phyloP scores from a whole-genome alignment of 768 basidiomycete species.

The Termitomyces sp. region DNA sequence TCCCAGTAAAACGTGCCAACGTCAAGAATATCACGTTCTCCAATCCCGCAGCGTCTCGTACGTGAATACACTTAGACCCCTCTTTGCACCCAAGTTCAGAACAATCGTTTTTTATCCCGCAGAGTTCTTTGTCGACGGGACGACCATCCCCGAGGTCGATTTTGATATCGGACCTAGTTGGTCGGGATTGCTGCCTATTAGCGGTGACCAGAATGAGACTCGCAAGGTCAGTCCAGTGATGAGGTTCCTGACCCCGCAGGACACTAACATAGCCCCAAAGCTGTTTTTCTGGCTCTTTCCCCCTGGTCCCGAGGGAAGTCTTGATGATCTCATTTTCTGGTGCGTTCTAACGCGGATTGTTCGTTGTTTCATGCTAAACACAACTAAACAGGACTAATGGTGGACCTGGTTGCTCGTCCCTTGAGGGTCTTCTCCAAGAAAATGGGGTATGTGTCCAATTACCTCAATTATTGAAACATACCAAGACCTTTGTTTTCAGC shows the following conservation, averaged over 20 bases:
- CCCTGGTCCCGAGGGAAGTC: slow-evolving; percentile 64
- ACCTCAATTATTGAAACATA: neutral
- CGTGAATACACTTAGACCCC: slow-evolving; percentile 8
- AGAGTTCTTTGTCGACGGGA: slow-evolving; percentile 73
- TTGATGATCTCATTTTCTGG: slow-evolving; percentile 77
- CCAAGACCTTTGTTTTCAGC: slow-evolving; percentile 31
- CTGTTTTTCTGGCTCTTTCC: slow-evolving; percentile 87
- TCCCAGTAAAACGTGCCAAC: slow-evolving; percentile 12
- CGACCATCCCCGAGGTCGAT: slow-evolving; percentile 58
- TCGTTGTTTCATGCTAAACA: neutral
- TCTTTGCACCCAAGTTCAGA: neutral
- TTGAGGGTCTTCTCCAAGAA: slow-evolving; percentile 69
- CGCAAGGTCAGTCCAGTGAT: slow-evolving; percentile 39
- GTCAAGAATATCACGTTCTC: slow-evolving; percentile 66
- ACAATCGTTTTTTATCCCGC: neutral
- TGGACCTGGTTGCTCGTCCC: slow-evolving; percentile 75
- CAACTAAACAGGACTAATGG: slow-evolving; percentile 58
- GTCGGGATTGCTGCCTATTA: slow-evolving; percentile 72
- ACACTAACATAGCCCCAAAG: slow-evolving; percentile 25
- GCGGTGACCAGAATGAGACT: slow-evolving; percentile 52
- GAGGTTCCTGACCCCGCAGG: neutral
- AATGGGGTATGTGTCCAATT: slow-evolving; percentile 50
- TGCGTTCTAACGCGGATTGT: slow-evolving; percentile 13
- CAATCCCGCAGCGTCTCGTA: slow-evolving; percentile 64
- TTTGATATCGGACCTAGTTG: slow-evolving; percentile 76